phyloP scores from a whole-genome alignment of 345 rosid genomes.

The Murraya paniculata region DNA sequence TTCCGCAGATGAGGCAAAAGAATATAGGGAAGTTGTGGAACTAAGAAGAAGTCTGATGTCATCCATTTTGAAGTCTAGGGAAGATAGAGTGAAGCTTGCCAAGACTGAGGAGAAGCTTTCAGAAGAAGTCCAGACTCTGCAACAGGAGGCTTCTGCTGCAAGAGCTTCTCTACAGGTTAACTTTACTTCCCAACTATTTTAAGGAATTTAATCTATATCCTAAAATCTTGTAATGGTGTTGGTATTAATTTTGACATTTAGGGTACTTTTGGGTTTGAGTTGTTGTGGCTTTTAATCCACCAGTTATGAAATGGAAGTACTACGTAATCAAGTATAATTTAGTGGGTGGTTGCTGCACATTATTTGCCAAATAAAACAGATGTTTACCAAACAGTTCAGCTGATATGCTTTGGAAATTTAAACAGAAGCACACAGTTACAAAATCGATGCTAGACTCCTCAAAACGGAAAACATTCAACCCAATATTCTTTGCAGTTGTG shows the following conservation, averaged over 20 bases:
- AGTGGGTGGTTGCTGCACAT: background rate
- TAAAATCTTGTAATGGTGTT: background rate
- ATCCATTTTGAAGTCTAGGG: slow-evolving; percentile 55
- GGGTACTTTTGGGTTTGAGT: background rate
- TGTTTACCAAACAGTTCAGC: background rate
- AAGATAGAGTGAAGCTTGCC: slow-evolving; percentile 60
- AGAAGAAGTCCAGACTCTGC: slow-evolving; percentile 67
- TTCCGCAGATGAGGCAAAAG: slow-evolving; percentile 65
- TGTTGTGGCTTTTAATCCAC: background rate
- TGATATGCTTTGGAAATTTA: background rate
- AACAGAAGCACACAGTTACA: background rate
- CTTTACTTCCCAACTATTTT: slow-evolving; percentile 14
- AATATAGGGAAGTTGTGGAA: slow-evolving; percentile 45
- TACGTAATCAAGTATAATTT: background rate
- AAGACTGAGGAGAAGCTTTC: slow-evolving; percentile 69
- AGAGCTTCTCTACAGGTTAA: slow-evolving; percentile 67
- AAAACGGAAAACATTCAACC: background rate
- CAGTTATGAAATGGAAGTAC: background rate
- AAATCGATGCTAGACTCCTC: background rate
- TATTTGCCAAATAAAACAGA: background rate
- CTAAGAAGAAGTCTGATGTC: slow-evolving; percentile 55
- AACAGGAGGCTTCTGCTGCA: slow-evolving; percentile 58
- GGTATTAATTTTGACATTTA: background rate
- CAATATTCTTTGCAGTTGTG: background rate
- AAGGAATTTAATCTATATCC: background rate